Evolutionary conservation across 2,329 filamentous ascomycete genomes (phyloP), one percentile per base, ranked within the genome.

Genomic region (Epichloe sylvatica): DNA sequence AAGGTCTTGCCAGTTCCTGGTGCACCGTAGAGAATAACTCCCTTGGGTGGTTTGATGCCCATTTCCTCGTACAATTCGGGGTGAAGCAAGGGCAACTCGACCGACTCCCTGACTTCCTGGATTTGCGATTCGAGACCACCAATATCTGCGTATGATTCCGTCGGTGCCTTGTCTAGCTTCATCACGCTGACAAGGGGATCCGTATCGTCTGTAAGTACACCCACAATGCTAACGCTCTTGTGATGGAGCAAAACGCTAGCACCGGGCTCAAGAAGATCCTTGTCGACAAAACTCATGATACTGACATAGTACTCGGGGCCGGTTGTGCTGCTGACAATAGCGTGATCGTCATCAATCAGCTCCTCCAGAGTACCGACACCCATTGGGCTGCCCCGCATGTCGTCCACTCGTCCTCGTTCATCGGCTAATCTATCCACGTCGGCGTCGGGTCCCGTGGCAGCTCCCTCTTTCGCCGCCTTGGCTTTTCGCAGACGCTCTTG

Each of bases 231-330:
- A 47, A 97, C 91, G 48, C 86, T 94, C 74, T 98, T 98, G 70
- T 98, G 92, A 63, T 98, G 92, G 52, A 98, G 74, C 45, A 98
- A 74, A 45, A 98, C 92, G 60, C 89, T 96, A 17, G 92, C 89
- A 53, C 94, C 94, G 1, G 92, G 92, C 69, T 98, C 92, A 41
- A 98, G 77, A 4, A 98, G 80, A 62, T 98, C 92, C 71, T 98
- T 98, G 75, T 98, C 92, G 57, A 98, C 92, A 62, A 98, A 98
- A 49, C 91, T 96, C 92, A 97, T 97, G 77, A 98, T 98, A 59
- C 90, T 96, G 57, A 98, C 92, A 67, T 97, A 98, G 77, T 95
- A 98, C 68, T 98, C 92, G 1, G 92, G 92, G 0, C 92, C 92
- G 6, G 92, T 97, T 0, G 92, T 94, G 66, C 89, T 95, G 17